Conservation (phyloP, 345 rosid genomes). For the Salix suchowensis region DNA sequence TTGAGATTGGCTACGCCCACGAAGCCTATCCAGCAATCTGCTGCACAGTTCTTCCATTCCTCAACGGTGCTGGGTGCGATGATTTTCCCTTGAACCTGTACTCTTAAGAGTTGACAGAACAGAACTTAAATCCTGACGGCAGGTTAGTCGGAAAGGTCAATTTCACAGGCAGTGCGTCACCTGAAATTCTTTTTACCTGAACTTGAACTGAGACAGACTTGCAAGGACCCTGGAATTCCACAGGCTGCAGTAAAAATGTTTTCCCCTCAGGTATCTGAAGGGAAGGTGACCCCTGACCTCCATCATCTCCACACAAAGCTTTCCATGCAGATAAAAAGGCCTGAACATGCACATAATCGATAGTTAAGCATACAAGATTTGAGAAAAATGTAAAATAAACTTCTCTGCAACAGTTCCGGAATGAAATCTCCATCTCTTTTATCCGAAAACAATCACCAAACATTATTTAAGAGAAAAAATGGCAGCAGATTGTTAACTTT, state of each 20-base stretch:
- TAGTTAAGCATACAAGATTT: too few relatives aligned
- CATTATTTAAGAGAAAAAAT: too few relatives aligned
- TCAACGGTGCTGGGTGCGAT: slow-evolving; percentile 13
- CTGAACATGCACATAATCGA: slow-evolving; percentile 3
- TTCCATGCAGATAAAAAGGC: slow-evolving; percentile 34
- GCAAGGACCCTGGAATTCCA: slow-evolving; percentile 31
- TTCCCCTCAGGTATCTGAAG: slow-evolving; percentile 13
- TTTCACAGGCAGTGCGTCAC: neutral
- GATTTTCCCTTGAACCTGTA: slow-evolving; percentile 26
- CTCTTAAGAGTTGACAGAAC: too few relatives aligned
- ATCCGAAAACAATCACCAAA: too few relatives aligned
- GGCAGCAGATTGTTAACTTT: too few relatives aligned
- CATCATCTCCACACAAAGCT: slow-evolving; percentile 11
- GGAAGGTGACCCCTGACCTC: neutral
- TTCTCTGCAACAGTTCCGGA: too few relatives aligned
- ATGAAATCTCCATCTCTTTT: too few relatives aligned
- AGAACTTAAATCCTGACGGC: too few relatives aligned
- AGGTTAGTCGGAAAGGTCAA: too few relatives aligned
- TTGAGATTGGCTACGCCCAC: slow-evolving; percentile 1
- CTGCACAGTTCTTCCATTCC: neutral
- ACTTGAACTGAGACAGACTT: neutral
- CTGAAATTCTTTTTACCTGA: slow-evolving; percentile 7
- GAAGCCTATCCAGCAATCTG: slow-evolving; percentile 14
- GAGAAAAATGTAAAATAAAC: too few relatives aligned
- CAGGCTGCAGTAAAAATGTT: slow-evolving; percentile 20